Percentiles rank a stretch among this genome's conserved stretches.
These are phyloP conservation scores for Monosporascus sp. DNA, from an alignment of 2,329 filamentous ascomycete genomes.

Conservation along the genomic window DNA sequence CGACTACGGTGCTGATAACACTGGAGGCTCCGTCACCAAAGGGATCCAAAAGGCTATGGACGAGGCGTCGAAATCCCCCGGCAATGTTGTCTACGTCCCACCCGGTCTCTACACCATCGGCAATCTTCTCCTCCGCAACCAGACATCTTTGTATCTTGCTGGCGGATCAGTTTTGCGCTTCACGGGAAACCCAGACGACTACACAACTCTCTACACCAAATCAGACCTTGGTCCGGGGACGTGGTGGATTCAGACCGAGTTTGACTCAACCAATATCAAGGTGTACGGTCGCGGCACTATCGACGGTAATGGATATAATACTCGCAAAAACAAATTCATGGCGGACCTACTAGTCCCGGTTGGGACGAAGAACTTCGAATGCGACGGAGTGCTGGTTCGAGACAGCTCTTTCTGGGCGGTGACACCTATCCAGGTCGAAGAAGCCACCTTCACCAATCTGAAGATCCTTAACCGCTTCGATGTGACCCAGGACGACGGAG, in stretches of 20 bases:
- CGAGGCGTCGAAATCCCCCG: background rate
- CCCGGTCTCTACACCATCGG: background rate
- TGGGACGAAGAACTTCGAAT: background rate
- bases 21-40: background rate
- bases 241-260: background rate
- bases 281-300: background rate
- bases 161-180: background rate
- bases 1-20: background rate
- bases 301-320: background rate
- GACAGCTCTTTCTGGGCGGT: background rate
- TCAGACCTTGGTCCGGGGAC: background rate
- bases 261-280: background rate
- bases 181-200: background rate
- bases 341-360: background rate
- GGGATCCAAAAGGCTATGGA: background rate
- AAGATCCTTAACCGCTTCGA: background rate
- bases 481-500: background rate
- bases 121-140: background rate
- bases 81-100: background rate
- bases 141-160: background rate
- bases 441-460: background rate
- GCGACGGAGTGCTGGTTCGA: background rate
- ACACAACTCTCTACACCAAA: background rate
- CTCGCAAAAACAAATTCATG: background rate
- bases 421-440: background rate